Evolutionary conservation across 2,329 filamentous ascomycete genomes (phyloP), one percentile per base, ranked within the genome.

Genomic region (Emmonsiellopsis sp.): DNA sequence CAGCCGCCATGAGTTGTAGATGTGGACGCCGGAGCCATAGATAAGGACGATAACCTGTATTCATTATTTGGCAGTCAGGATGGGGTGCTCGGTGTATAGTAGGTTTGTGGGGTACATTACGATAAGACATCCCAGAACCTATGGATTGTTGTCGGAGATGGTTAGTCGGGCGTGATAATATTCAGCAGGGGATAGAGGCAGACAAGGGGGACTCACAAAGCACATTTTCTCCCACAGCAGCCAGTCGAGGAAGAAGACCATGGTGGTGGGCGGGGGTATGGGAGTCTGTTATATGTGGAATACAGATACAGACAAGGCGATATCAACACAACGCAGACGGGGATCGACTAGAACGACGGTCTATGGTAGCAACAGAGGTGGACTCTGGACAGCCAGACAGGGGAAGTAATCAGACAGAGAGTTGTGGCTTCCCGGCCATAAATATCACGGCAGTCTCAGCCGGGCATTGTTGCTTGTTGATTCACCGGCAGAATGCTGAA

Each of bases 151-250:
- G n/a, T 47, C 4, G n/a, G 13, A 40, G 39, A 51, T 6, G 7
- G 39, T 62, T 49, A 68, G 62, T 53, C 42, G 37, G 13, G 39
- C 6, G 37, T 34, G 37, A 21, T 31, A 44, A 2, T 13, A 13
- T 33, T 49, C 27, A 14, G 6, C 51, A 17, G 13, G 56, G 55
- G 36, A 55, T 43, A 68, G 64, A 54, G 57, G 17, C 57, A 13
- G 13, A 34, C 11, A n/a, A 33, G 17, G 37, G n/a, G 21, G 21
- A 77, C 87, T 77, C 74, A 95, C 90, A 74, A 95, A 88, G 51
- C 84, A 87, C 83, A 95, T 84, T 74, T 95, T 84, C 76, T 93
- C 82, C 90, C 90, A 95, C 62, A 93, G 73, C 61, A 80, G 74
- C 90, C 89, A 95, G 49, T 73, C 76, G 42, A 75, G 63, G 69